These are phyloP conservation scores for Ceratocystis harringtonii DNA, from an alignment of 2,329 filamentous ascomycete species.

Conservation along the genomic window DNA sequence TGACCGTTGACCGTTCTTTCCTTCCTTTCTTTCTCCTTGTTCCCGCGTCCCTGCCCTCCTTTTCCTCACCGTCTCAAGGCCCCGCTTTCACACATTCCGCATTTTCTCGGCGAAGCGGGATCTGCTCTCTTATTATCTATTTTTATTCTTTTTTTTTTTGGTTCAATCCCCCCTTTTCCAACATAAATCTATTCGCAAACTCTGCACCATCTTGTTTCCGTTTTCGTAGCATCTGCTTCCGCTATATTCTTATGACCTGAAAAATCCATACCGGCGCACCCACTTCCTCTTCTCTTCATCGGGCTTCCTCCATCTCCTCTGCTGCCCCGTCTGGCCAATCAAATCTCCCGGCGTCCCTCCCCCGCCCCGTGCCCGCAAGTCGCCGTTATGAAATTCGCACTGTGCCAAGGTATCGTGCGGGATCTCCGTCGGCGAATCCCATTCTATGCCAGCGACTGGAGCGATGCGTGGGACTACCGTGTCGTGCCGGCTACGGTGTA, in stretches of 20 bases:
- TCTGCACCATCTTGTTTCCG: neutral
- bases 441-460: slow-evolving; percentile 71
- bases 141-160: slow-evolving; percentile 1
- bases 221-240: neutral
- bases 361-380: neutral
- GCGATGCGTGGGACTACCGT: slow-evolving; percentile 78
- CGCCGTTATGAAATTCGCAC: slow-evolving; percentile 2
- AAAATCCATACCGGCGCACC: neutral
- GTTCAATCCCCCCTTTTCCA: neutral
- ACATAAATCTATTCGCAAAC: too few relatives aligned
- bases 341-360: neutral
- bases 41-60: neutral
- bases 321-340: neutral
- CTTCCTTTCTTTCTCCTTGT: neutral
- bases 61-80: neutral
- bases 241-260: neutral
- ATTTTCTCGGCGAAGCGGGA: neutral
- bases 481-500: slow-evolving; percentile 77
- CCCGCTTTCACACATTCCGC: neutral
- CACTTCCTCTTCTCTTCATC: neutral
- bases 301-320: neutral
- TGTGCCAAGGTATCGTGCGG: slow-evolving; percentile 66
- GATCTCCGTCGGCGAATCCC: slow-evolving; percentile 61
- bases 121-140: neutral
- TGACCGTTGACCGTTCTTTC: neutral